Conservation (phyloP, 2,329 filamentous ascomycete species). For the Colletotrichum godetiae region DNA sequence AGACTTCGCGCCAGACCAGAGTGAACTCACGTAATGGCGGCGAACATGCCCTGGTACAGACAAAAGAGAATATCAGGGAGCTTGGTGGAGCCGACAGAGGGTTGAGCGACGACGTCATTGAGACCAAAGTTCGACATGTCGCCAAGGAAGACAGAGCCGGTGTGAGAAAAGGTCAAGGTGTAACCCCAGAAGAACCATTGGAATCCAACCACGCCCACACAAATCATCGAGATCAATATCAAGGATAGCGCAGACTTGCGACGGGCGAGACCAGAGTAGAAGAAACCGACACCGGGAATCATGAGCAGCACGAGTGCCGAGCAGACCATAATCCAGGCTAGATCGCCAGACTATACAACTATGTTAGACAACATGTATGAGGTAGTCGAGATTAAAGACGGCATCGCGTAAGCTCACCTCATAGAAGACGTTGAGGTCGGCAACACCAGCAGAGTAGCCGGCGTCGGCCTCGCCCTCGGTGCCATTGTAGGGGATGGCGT, state of each 20-base stretch:
- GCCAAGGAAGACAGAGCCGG: conserved; percentile 81
- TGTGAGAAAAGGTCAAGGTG: conserved; percentile 85
- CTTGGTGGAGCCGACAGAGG: conserved; percentile 76
- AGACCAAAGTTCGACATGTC: conserved; percentile 85
- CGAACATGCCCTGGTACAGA: conserved; percentile 91
- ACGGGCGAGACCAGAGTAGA: conserved; percentile 90
- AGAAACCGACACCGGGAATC: conserved; percentile 94
- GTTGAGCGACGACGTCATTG: conserved; percentile 79
- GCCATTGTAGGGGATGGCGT: conserved; percentile 60
- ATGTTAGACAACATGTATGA: background rate
- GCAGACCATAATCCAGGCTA: conserved; percentile 82
- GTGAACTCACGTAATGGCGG: conserved; percentile 81
- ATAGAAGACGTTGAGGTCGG: conserved; percentile 88
- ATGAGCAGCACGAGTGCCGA: conserved; percentile 88
- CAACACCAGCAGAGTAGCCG: conserved; percentile 62
- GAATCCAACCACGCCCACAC: conserved; percentile 82
- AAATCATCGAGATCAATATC: conserved; percentile 87
- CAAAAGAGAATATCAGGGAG: conserved; percentile 88
- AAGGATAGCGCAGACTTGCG: conserved; percentile 90
- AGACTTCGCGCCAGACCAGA: background rate
- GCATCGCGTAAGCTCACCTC: conserved; percentile 62
- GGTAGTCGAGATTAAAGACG: conserved; percentile 25
- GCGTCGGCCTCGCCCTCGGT: conserved; percentile 59
- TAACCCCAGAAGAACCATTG: conserved; percentile 99
- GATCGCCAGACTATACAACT: conserved; percentile 74